These are phyloP conservation scores for Eucalyptus marginata DNA, from an alignment of 345 rosid species.

Conservation along the genomic window DNA sequence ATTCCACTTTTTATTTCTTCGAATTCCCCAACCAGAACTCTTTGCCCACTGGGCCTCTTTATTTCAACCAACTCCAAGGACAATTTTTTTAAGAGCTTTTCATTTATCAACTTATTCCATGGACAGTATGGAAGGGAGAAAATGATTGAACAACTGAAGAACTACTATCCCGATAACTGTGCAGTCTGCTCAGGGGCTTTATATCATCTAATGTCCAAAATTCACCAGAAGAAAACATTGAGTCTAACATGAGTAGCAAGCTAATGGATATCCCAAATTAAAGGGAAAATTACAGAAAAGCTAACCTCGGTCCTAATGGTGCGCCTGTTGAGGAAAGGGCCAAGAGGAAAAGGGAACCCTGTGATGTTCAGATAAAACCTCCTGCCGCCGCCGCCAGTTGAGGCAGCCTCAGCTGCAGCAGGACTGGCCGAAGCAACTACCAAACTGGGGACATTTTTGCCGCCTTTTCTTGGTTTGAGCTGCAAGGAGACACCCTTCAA, in stretches of 20 bases:
- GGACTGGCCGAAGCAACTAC: slow-evolving; percentile 38
- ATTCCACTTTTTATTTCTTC: not conserved
- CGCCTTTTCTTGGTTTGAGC: slow-evolving; percentile 19
- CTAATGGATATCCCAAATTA: not conserved
- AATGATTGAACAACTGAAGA: not conserved
- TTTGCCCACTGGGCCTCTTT: not conserved
- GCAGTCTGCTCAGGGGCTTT: not conserved
- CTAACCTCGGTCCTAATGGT: slow-evolving; percentile 82
- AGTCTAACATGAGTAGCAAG: not conserved
- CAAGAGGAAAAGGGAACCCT: slow-evolving; percentile 96
- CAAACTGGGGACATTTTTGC: slow-evolving; percentile 11
- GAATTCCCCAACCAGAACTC: not conserved
- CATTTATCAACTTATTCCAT: not conserved
- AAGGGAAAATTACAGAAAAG: not conserved
- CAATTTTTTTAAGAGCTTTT: not conserved
- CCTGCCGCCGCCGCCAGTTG: slow-evolving; percentile 6
- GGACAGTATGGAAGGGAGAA: not conserved
- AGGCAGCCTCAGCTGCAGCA: not conserved
- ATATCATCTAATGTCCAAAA: not conserved
- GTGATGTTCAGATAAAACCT: slow-evolving; percentile 81
- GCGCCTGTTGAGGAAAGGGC: slow-evolving; percentile 89
- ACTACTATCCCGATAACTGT: not conserved
- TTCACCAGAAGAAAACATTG: not conserved
- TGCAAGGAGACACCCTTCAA: slow-evolving; percentile 20
- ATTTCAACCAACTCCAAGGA: not conserved